A percentile compares a stretch with the other conserved stretches of the same genome.
phyloP scores from a whole-genome alignment of 2,329 filamentous ascomycete species.

The Beauveria pseudobassiana region DNA sequence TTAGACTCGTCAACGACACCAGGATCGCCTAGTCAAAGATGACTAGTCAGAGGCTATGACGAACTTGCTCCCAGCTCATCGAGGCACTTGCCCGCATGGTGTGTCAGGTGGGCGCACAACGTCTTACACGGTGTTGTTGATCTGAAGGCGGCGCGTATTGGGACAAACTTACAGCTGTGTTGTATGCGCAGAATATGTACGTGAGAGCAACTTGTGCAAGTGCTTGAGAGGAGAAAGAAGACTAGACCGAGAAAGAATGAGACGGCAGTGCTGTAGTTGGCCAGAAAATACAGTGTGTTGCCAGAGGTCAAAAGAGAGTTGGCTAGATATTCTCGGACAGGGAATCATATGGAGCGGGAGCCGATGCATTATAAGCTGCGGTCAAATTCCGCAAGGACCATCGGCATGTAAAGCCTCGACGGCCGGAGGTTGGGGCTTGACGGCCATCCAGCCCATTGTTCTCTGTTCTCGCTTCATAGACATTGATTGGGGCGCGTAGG shows the following conservation, averaged over 20 bases:
- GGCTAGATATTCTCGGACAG: not conserved
- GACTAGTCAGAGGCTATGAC: not conserved
- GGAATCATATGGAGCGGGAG: not conserved
- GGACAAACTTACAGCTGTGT: conserved; percentile 7
- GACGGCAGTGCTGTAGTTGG: not conserved
- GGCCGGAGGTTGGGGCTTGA: not conserved
- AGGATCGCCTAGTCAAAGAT: not conserved
- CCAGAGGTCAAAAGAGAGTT: not conserved
- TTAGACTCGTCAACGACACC: not conserved
- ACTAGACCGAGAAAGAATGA: not conserved
- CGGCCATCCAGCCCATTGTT: not conserved
- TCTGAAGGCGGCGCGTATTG: not conserved
- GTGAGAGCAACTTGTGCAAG: not conserved
- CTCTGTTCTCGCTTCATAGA: not conserved
- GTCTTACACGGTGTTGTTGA: conserved; percentile 7
- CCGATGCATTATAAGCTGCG: not conserved
- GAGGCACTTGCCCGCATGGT: conserved; percentile 1
- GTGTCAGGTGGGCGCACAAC: conserved; percentile 9
- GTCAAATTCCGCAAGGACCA: not conserved
- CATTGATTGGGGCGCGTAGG: conserved; percentile 4
- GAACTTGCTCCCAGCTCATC: not conserved
- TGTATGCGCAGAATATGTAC: not conserved
- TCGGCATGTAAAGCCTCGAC: not conserved
- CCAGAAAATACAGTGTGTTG: not conserved
- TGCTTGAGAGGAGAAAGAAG: not conserved